These are phyloP conservation scores for Skeletonema potamos DNA, from an alignment of 108 stramenopile genomes.

Conservation along the genomic window DNA sequence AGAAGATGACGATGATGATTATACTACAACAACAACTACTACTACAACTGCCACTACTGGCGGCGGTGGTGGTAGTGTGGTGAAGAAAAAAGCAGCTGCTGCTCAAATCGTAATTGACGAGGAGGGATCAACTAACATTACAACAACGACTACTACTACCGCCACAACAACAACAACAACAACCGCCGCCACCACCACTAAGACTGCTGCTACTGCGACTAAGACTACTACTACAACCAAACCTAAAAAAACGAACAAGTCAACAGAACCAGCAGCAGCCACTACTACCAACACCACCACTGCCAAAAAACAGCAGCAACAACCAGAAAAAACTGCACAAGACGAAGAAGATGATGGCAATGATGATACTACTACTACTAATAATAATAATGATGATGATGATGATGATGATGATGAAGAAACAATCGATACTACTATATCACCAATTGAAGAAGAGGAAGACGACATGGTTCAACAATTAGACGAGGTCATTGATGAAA, in stretches of 20 bases:
- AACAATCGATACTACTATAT: too few species aligned
- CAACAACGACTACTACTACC: neutral
- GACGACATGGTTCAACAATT: conserved; percentile 37
- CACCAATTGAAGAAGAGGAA: conserved; percentile 16
- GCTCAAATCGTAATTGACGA: neutral
- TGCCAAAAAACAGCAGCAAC: neutral
- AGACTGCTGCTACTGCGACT: neutral
- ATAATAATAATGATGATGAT: too few species aligned
- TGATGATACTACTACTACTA: too few species aligned
- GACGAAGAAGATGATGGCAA: neutral
- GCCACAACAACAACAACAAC: neutral
- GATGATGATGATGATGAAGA: neutral
- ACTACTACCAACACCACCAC: neutral
- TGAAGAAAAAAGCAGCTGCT: neutral
- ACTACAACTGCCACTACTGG: too few species aligned
- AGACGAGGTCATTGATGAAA: conserved; percentile 8
- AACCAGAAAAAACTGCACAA: neutral
- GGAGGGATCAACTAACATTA: neutral
- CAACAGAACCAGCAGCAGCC: neutral
- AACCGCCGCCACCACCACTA: neutral
- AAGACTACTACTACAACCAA: neutral
- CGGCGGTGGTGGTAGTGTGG: too few species aligned
- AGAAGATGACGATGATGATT: neutral
- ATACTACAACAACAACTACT: too few species aligned
- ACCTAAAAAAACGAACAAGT: neutral